These are phyloP conservation scores for Magnolia kwangsiensis DNA, from an alignment of 164 flowering plant genomes.

Conservation along the genomic window DNA sequence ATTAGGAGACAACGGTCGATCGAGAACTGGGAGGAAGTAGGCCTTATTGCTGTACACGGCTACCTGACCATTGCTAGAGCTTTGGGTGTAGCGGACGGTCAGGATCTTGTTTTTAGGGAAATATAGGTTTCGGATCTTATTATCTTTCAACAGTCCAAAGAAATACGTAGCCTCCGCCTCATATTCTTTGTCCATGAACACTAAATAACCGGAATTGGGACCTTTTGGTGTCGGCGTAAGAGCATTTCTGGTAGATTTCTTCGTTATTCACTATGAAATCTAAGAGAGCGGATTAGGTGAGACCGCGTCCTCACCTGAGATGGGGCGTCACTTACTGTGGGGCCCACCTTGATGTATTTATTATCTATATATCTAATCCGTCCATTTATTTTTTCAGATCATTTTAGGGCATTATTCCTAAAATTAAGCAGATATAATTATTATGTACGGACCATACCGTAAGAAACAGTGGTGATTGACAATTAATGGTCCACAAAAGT, in stretches of 20 bases:
- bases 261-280: too few relatives aligned
- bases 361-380: too few relatives aligned
- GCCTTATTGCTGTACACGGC: slow-evolving; percentile 11
- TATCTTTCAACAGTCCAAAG: slow-evolving; percentile 27
- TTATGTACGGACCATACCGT: too few relatives aligned
- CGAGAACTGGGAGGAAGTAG: slow-evolving; percentile 46
- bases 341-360: too few relatives aligned
- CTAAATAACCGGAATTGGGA: slow-evolving; percentile 34
- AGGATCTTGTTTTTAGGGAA: slow-evolving; percentile 42
- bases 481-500: too few relatives aligned
- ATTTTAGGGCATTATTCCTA: too few relatives aligned
- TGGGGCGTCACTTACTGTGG: too few relatives aligned
- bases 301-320: too few relatives aligned
- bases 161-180: slow-evolving; percentile 23
- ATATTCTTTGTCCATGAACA: slow-evolving; percentile 32
- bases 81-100: slow-evolving; percentile 5
- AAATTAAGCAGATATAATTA: too few relatives aligned
- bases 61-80: neutral
- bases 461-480: too few relatives aligned
- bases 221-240: slow-evolving; percentile 29
- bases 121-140: slow-evolving; percentile 21
- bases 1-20: slow-evolving; percentile 54
- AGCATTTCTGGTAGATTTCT: neutral
- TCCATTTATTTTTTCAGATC: too few relatives aligned
- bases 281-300: too few relatives aligned